Evolutionary conservation across 495 filamentous ascomycete species (phyloP), one percentile per base, ranked within the genome.

Genomic region (Neurospora sp.): DNA sequence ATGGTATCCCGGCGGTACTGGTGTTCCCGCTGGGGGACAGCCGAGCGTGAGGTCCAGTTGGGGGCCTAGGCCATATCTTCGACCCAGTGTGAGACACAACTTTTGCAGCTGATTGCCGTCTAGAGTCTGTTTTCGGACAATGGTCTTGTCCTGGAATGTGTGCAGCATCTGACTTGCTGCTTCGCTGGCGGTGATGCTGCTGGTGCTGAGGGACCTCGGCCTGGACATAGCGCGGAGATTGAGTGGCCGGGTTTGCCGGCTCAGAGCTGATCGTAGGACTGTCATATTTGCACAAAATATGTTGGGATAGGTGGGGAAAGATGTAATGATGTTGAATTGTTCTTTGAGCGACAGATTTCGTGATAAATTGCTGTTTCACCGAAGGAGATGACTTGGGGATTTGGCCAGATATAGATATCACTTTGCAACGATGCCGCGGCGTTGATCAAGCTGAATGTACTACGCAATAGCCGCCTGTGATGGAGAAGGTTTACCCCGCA

Each of bases 91-190:
- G 14, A 88, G 78, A 3, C 80, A 81, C 46, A 91, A 82, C 31
- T 86, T 86, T 41, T 87, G 86, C 1, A 90, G 80, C 74, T 89
- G 88, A 73, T 89, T 89, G n/a, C 82, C 81, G 75, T 89, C 88
- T 12, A 90, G 82, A 6, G 78, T 72, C 73, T 90, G 88, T 2
- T 79, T 82, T 38, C 83, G 83, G 1, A 76, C 82, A 74, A 72
- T 38, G 12, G 70, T 75, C 41, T 76, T 59, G 66, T 41, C 40
- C 39, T 22, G 10, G 68, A 73, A 71, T 10, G 40, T 72, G 16
- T 44, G 12, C 38, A 72, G 41, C 16, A 77, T 61, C 14, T 72
- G 42, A 12, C 39, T 37, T 31, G 76, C 70, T 20, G 76, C 76
- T 11, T 69, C 48, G 40, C 44, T 42, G 11, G 74, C 69, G 46